Evolutionary conservation across 345 rosid species (phyloP).

Genomic region (Laguncularia racemosa): DNA sequence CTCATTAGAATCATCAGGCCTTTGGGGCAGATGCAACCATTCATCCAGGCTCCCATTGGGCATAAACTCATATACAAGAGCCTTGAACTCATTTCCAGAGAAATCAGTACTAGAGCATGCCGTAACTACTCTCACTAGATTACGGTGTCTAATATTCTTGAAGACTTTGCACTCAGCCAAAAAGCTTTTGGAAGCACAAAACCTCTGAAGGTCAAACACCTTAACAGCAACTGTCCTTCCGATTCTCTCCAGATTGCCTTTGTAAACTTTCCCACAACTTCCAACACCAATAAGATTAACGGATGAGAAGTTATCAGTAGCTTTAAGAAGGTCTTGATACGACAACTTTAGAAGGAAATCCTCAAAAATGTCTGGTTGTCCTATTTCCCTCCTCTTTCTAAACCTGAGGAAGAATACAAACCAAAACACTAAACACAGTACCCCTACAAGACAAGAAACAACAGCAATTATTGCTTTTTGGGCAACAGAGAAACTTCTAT

Average conservation of each 20-base stretch:
- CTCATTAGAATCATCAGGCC: too few species aligned
- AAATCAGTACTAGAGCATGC: conserved; percentile 7
- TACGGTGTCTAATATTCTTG: conserved; percentile 8
- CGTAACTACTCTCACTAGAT: conserved; percentile 5
- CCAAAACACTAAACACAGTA: too few species aligned
- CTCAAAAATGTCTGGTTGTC: not conserved
- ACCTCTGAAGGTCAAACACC: conserved; percentile 1
- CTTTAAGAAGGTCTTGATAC: conserved; percentile 1
- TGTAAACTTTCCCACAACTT: conserved; percentile 8
- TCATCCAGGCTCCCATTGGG: too few species aligned
- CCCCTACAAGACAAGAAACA: too few species aligned
- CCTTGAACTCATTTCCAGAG: conserved; percentile 8
- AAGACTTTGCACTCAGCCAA: conserved; percentile 7
- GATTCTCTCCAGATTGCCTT: not conserved
- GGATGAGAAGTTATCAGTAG: conserved; percentile 7
- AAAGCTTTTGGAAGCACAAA: conserved; percentile 3
- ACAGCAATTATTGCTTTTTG: too few species aligned
- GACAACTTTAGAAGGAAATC: not conserved
- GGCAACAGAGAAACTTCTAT: too few species aligned
- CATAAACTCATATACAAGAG: not conserved
- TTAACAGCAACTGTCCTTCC: not conserved
- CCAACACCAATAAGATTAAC: conserved; percentile 3
- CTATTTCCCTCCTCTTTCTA: not conserved
- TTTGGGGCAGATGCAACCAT: too few species aligned
- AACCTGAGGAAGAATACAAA: not conserved